Evolutionary conservation across 2,329 filamentous ascomycete species (phyloP).

Genomic region (Pseudogymnoascus sp.): DNA sequence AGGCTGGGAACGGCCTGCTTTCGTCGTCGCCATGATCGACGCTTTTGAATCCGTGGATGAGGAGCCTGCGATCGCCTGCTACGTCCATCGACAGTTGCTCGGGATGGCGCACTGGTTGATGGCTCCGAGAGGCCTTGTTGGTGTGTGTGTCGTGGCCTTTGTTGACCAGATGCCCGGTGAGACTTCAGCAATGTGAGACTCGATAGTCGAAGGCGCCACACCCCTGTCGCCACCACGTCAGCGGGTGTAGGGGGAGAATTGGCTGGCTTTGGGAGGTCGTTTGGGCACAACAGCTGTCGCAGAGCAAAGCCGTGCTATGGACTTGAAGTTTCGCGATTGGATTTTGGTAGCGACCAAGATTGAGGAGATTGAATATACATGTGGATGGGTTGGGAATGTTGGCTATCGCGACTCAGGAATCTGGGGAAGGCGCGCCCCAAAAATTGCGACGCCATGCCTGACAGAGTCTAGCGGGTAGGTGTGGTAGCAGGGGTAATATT

Average conservation of each 20-base stretch:
- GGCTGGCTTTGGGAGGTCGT: background rate
- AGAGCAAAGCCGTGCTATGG: background rate
- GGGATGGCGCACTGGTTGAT: background rate
- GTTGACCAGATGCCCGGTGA: background rate
- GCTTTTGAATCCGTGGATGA: constrained; percentile 7
- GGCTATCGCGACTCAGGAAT: background rate
- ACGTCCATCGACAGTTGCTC: background rate
- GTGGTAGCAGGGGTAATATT: background rate
- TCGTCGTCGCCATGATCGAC: constrained; percentile 10
- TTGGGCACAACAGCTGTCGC: background rate
- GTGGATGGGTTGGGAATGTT: background rate
- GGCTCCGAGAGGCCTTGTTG: background rate
- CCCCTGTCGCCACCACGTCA: constrained; percentile 1
- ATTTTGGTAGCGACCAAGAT: background rate
- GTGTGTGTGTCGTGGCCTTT: background rate
- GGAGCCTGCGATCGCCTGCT: background rate
- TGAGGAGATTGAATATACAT: background rate
- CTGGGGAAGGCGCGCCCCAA: background rate
- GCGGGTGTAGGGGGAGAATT: background rate
- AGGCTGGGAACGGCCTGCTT: constrained; percentile 13
- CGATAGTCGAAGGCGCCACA: background rate
- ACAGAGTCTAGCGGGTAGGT: background rate
- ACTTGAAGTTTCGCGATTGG: background rate
- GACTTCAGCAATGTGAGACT: background rate
- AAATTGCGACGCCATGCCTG: background rate